Base-by-base conservation (phyloP, 306 rosid genomes). In the Castanopsis chinensis region DNA sequence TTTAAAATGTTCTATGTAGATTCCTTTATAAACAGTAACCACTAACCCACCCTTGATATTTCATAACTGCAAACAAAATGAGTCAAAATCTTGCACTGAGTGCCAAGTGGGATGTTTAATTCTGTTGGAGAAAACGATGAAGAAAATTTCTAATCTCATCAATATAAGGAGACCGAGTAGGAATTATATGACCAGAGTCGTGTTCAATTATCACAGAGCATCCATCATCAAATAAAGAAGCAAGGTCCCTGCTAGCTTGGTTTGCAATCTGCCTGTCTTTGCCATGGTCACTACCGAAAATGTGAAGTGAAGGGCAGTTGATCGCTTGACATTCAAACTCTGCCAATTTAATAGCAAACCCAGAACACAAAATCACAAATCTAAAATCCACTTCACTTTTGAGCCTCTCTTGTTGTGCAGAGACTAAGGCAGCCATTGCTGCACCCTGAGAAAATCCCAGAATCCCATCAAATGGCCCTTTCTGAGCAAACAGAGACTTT, bases 371-470 rank as follows among this genome's bases (percentile, higher is more conserved):
- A 63, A 95, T 83, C 61, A 84, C 97, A 79, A 95, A 95, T 80
- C 88, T 89, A 4, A 90, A 83, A 80, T 84, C 87, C 82, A 91
- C 64, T 67, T 81, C 76, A 53, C 82, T 84, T 83, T 79, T 80
- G 43, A 87, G 82, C 61, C 60, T 73, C 76, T 70, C 85, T 79
- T 79, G 83, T 74, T 78, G 90, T 8, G 94, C 79, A 79, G 92
- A 88, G 27, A 93, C 64, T 54, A 85, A 55, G 3, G 98, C 93
- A 41, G 94, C 86, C 99, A 92, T 93, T 59, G 96, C 97, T 20
- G 99, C 96, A 71, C 99, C 99, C 52, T 93, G 97, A 28, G 98
- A 92, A 82, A 93, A 95, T 25, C 99, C 98, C 79, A 95, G 75
- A 71, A 93, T 77, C 43, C 99, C 98, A 68, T 93, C 98, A 13